phyloP scores from a whole-genome alignment of 2,329 filamentous ascomycete genomes.

The Cladosporium sphaerospermum region DNA sequence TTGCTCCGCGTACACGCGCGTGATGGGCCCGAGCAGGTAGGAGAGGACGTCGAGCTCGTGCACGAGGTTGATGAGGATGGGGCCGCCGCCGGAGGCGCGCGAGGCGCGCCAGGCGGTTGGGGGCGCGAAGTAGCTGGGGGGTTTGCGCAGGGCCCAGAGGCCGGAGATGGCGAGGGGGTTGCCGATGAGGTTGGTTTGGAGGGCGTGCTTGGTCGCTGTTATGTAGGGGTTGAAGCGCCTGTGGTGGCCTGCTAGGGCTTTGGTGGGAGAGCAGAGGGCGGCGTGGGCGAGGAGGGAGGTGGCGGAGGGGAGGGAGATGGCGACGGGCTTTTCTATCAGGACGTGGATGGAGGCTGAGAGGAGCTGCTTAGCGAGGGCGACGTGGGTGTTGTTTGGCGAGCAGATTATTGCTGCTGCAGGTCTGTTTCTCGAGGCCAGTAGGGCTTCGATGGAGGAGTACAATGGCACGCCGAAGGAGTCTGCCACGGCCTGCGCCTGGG shows the following conservation, averaged over 20 bases:
- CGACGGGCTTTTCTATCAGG: constrained; percentile 54
- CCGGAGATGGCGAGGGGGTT: constrained; percentile 48
- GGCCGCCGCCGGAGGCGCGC: constrained; percentile 37
- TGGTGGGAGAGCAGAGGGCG: constrained; percentile 23
- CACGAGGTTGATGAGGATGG: constrained; percentile 54
- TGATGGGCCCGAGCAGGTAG: constrained; percentile 50
- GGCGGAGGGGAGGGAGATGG: constrained; percentile 36
- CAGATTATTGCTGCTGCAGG: constrained; percentile 53
- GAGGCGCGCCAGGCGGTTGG: constrained; percentile 45
- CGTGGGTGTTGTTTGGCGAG: constrained; percentile 55
- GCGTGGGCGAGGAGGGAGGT: constrained; percentile 27
- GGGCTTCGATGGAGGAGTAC: constrained; percentile 37
- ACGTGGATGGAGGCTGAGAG: constrained; percentile 46
- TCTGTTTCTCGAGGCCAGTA: constrained; percentile 36
- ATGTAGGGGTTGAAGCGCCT: constrained; percentile 55
- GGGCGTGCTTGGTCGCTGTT: constrained; percentile 41
- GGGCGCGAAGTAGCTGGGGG: constrained; percentile 44
- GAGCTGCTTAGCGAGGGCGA: constrained; percentile 44
- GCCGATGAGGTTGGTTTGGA: constrained; percentile 41
- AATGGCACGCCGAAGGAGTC: constrained; percentile 33
- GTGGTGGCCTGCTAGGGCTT: constrained; percentile 53
- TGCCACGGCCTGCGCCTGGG: constrained; percentile 33
- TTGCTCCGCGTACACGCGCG: constrained; percentile 46
- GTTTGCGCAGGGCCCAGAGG: constrained; percentile 50
- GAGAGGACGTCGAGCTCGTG: constrained; percentile 56